phyloP scores from a whole-genome alignment of 768 basidiomycete genomes.

The Nidularia sp. region DNA sequence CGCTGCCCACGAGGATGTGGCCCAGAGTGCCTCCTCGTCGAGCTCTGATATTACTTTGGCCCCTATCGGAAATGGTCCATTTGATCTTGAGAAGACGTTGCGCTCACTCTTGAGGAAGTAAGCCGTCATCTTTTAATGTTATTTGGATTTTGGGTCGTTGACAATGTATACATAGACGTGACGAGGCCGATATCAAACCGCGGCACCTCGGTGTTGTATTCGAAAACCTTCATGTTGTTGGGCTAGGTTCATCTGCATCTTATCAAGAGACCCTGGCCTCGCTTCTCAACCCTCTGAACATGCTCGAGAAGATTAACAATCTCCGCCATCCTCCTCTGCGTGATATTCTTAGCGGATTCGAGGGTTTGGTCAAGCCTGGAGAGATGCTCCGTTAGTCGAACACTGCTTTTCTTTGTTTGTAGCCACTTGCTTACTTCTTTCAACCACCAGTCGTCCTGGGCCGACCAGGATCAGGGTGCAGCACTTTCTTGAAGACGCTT shows the following conservation, averaged over 20 bases:
- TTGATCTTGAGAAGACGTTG: constrained; percentile 34
- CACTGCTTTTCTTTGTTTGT: no score
- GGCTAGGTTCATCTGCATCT: constrained; percentile 49
- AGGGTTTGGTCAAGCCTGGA: constrained; percentile 62
- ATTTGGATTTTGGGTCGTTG: not conserved
- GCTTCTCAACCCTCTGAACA: constrained; percentile 46
- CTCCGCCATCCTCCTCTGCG: constrained; percentile 61
- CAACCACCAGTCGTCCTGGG: constrained; percentile 67
- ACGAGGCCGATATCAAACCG: constrained; percentile 40
- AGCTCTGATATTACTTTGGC: constrained; percentile 16
- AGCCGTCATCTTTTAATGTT: constrained; percentile 3
- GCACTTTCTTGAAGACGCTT: constrained; percentile 77
- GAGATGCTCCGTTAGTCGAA: constrained; percentile 71
- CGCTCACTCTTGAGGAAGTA: constrained; percentile 25
- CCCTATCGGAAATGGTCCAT: constrained; percentile 15
- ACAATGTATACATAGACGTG: constrained; percentile 29
- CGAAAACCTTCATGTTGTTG: constrained; percentile 54
- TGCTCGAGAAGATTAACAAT: constrained; percentile 40
- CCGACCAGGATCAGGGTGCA: constrained; percentile 81
- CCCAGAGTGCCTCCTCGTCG: not conserved
- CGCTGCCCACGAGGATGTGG: not conserved
- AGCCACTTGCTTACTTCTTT: no score
- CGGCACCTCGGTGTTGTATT: constrained; percentile 63
- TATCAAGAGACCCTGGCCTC: constrained; percentile 59
- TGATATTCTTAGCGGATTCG: constrained; percentile 59